Evolutionary conservation across 306 rosid species (phyloP).

Genomic region (Dicorynia guianensis): DNA sequence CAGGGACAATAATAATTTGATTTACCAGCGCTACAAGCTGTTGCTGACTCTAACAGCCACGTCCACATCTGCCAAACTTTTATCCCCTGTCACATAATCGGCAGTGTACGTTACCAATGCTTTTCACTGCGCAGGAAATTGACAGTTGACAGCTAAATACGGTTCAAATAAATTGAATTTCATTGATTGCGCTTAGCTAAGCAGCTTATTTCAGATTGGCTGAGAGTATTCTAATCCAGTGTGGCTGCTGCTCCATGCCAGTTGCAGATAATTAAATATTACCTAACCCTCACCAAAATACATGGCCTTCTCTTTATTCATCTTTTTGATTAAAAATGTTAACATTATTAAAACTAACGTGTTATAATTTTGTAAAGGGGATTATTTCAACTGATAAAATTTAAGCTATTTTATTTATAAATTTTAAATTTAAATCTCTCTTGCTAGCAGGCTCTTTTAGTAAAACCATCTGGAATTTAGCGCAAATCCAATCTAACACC

Average conservation of each 20-base stretch:
- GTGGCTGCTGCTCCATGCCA: background rate
- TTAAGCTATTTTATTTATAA: background rate
- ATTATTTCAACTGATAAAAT: background rate
- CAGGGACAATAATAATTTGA: background rate
- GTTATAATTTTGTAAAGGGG: background rate
- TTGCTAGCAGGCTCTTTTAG: no score
- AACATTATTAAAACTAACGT: background rate
- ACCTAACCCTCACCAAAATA: conserved; percentile 25
- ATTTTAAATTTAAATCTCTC: no score
- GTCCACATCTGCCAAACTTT: background rate
- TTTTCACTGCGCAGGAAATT: background rate
- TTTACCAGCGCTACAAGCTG: background rate
- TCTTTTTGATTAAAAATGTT: background rate
- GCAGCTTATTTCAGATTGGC: background rate
- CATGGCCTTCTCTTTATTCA: background rate
- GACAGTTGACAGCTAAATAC: background rate
- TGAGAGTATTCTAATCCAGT: background rate
- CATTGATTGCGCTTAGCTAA: background rate
- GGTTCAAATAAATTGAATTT: background rate
- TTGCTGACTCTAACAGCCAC: background rate
- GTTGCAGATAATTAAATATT: background rate
- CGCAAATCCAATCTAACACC: no score
- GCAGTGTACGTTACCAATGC: background rate
- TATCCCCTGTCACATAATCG: background rate
- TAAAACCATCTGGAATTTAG: no score